Base-by-base conservation (phyloP, 1,139 yeast species). In the Kurtzmaniella quercitrusa region DNA sequence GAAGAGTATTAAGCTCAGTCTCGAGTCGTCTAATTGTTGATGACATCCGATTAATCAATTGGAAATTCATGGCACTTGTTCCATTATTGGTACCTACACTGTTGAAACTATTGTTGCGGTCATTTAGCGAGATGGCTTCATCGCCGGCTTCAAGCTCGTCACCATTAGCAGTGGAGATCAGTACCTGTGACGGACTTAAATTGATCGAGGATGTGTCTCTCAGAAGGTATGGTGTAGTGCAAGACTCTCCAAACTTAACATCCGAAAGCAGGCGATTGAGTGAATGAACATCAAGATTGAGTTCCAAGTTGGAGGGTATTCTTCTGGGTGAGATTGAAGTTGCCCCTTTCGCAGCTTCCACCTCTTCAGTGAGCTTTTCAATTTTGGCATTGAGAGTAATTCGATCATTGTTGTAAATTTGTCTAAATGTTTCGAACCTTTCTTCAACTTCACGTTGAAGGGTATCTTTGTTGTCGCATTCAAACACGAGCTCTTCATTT, bases 21-120 rank as follows among this genome's bases (percentile, higher is more conserved):
- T 93, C 96, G 36, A 91, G 66, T 44, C 91, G 74, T 45, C 96
- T 76, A 17, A 91, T 80, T 39, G 82, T 88, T 1, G 87, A 68
- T 41, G 88, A 76, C 76, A 88, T 74, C 51, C 84, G 83, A 49
- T 84, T 82, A 36, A 88, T 74, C 28, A 88, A 58, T 55, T 86
- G 95, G 39, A 83, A 72, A 39, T 62, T 62, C 23, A 30, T 30
- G 8, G 26, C 37, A 20, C 26, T 34, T 12, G 15, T 11, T 17
- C 39, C 22, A 14, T 16, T 26, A 15, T 16, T 12, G 5, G 5
- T 34, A 8, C 38, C 21, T 22, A n/a, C 22, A 16, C 33, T 28
- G 22, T 34, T 34, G 17, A 19, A 19, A 17, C 38, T 23, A 11
- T n/a, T 16, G 14, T 28, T 20, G n/a, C 38, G 28, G 38, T 44